phyloP scores from a whole-genome alignment of 1,284 basidiomycete genomes.

The Ganoderma lingzhi region DNA sequence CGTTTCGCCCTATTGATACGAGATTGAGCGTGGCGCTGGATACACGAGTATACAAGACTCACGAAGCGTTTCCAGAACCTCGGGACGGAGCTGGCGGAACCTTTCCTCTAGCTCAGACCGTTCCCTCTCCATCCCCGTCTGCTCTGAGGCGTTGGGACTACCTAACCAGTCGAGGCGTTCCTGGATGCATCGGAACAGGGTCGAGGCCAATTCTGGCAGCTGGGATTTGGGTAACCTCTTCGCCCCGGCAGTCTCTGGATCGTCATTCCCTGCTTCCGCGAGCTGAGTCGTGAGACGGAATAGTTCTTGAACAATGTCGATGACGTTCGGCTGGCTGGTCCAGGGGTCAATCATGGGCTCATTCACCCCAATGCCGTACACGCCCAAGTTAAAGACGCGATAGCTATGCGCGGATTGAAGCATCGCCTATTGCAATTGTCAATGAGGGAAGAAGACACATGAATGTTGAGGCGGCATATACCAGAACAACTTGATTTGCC shows the following conservation, averaged over 20 bases:
- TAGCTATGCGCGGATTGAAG: conserved; percentile 79
- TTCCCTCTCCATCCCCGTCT: conserved; percentile 58
- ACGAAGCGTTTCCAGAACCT: conserved; percentile 82
- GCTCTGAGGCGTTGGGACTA: conserved; percentile 56
- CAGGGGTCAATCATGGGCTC: conserved; percentile 79
- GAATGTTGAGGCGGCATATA: conserved; percentile 44
- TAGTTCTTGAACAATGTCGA: conserved; percentile 77
- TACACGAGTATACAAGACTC: conserved; percentile 37
- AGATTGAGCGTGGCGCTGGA: not conserved
- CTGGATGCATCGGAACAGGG: conserved; percentile 76
- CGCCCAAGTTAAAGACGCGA: conserved; percentile 71
- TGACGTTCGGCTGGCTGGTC: conserved; percentile 76
- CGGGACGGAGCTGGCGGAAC: conserved; percentile 75
- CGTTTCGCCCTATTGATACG: conserved; percentile 61
- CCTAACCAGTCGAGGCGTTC: conserved; percentile 77
- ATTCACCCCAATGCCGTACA: conserved; percentile 77
- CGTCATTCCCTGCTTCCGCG: conserved; percentile 48
- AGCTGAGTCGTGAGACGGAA: conserved; percentile 74
- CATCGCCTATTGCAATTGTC: conserved; percentile 58
- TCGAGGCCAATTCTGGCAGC: conserved; percentile 75
- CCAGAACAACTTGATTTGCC: conserved; percentile 77
- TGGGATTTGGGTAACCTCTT: conserved; percentile 59
- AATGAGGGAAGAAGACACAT: not conserved
- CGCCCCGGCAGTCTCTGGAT: conserved; percentile 33
- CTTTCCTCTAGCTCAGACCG: conserved; percentile 64